Evolutionary conservation across 495 filamentous ascomycete species (phyloP).

Genomic region (Trichoderma gamsii): DNA sequence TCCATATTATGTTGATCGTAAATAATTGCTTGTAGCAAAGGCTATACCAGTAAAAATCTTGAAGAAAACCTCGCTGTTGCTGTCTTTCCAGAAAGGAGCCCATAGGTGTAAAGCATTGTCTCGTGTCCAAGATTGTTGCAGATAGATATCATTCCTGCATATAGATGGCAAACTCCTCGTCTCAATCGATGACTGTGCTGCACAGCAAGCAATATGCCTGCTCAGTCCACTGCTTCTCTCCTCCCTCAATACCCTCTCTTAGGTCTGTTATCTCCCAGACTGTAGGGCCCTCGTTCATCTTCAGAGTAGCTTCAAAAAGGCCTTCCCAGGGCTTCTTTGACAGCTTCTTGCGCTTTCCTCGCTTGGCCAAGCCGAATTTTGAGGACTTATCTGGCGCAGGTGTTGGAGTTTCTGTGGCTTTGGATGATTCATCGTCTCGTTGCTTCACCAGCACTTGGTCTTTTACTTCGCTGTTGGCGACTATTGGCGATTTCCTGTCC

Average conservation of each 20-base stretch:
- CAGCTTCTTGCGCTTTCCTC: slow-evolving; percentile 10
- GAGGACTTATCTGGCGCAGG: slow-evolving; percentile 1
- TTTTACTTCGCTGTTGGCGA: background rate
- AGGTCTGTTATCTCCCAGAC: slow-evolving; percentile 39
- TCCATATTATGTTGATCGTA: background rate
- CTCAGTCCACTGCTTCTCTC: slow-evolving; percentile 43
- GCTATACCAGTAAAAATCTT: background rate
- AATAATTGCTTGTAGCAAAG: background rate
- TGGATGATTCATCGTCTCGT: background rate
- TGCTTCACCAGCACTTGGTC: slow-evolving; percentile 10
- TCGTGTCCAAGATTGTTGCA: background rate
- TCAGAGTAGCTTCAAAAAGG: slow-evolving; percentile 35
- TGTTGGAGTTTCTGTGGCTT: background rate
- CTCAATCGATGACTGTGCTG: slow-evolving; percentile 31
- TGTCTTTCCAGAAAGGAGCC: background rate
- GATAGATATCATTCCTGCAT: background rate
- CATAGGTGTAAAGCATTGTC: background rate
- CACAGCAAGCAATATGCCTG: slow-evolving; percentile 40
- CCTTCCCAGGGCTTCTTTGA: slow-evolving; percentile 37
- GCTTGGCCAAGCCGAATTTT: background rate
- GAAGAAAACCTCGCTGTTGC: background rate
- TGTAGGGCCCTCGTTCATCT: slow-evolving; percentile 30
- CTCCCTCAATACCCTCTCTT: slow-evolving; percentile 34
- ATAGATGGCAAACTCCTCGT: background rate
- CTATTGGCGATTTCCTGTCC: slow-evolving; percentile 7